Conservation (phyloP, 2,329 filamentous ascomycete species). For the Lachnellula hyalina region DNA sequence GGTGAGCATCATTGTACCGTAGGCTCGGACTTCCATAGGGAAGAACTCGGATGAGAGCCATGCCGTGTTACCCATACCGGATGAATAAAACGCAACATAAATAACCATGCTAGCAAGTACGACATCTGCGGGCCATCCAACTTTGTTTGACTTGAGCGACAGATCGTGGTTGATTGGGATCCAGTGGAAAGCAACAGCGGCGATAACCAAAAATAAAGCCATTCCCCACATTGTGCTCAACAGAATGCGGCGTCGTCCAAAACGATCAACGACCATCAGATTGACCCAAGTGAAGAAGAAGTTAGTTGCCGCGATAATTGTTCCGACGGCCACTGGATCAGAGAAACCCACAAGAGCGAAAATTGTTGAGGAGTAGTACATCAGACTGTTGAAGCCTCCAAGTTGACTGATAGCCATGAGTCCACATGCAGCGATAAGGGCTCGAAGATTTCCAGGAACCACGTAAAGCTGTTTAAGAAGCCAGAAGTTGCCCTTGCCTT, state of each 20-base stretch:
- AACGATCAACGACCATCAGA: conserved; percentile 42
- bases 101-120: conserved; percentile 56
- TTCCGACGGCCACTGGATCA: conserved; percentile 43
- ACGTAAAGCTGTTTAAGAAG: conserved; percentile 42
- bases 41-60: conserved; percentile 53
- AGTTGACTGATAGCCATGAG: conserved; percentile 47
- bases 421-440: conserved; percentile 42
- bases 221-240: conserved; percentile 41
- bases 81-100: conserved; percentile 46
- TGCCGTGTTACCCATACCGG: conserved; percentile 38
- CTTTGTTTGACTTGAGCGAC: conserved; percentile 31
- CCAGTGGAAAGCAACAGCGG: conserved; percentile 48
- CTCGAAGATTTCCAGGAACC: conserved; percentile 39
- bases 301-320: conserved; percentile 40
- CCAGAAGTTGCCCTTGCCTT: conserved; percentile 37
- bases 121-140: conserved; percentile 46
- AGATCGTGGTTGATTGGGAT: conserved; percentile 41
- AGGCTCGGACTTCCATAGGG: conserved; percentile 52
- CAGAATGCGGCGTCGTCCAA: conserved; percentile 42
- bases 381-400: conserved; percentile 41
- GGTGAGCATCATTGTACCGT: conserved; percentile 60
- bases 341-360: conserved; percentile 44
- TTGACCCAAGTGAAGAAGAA: conserved; percentile 47
- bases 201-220: conserved; percentile 45
- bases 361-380: conserved; percentile 40